Evolutionary conservation across 1,284 basidiomycete genomes (phyloP), one percentile per base, ranked within the genome.

Genomic region (Athelia sp.): DNA sequence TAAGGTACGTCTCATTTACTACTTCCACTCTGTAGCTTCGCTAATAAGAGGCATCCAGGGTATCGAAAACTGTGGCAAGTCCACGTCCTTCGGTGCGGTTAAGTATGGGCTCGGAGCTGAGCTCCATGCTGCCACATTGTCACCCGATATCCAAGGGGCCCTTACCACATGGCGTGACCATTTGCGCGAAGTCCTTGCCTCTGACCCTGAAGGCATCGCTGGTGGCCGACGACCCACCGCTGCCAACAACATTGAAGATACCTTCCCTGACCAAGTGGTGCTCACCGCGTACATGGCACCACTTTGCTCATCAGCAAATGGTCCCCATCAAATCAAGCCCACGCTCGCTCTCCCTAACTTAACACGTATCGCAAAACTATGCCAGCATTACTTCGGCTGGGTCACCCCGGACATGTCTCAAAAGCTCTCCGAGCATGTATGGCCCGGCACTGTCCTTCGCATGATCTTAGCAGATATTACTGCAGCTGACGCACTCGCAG

Each of bases 1-100:
- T 9, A 50, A 38, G 36, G 50, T 32, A 18, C n/a, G 13, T 46
- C 6, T 26, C 14, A 42, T 44, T 42, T 48, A n/a, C 43, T 8
- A 40, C n/a, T 21, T n/a, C 9, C 19, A 17, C 36, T 40, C 19
- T 9, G 19, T 40, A 21, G 15, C 14, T 43, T 9, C n/a, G 9
- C 21, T 34, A 22, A 46, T 17, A 29, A 45, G 15, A 4, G 4
- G 17, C 15, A 10, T 29, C 4, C 11, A 18, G 13, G 45, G 45
- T 17, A 19, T 46, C n/a, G 17, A 31, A 13, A 26, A 26, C 15
- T 26, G 24, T 14, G 45, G 45, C 31, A 31, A 15, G n/a, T n/a
- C 13, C 15, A 26, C 29, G 35, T 22, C 45, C 15, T 22, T 31
- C n/a, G 34, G 26, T 13, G 22, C 21, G 45, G 4, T 50, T 26